Percentiles rank a stretch among this genome's conserved stretches.
These are phyloP conservation scores for Suillus tomentosus DNA, from an alignment of 768 basidiomycete species.

Conservation along the genomic window DNA sequence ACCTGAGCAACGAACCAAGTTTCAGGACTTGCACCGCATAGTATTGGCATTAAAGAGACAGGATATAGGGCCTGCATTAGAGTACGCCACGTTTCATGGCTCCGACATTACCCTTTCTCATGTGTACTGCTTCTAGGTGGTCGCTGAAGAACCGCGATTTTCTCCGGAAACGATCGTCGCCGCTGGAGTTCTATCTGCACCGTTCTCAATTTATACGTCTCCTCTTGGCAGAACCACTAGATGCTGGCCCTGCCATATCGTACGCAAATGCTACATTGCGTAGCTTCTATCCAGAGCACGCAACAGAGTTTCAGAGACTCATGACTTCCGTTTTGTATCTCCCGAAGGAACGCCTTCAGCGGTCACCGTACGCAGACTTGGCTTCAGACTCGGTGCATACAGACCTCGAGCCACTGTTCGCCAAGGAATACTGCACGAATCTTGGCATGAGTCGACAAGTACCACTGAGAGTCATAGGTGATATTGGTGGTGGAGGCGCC, in stretches of 20 bases:
- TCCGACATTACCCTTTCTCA: not conserved
- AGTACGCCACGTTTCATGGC: conserved; percentile 44
- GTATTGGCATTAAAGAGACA: conserved; percentile 63
- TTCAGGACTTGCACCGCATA: conserved; percentile 72
- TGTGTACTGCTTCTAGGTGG: conserved; percentile 61
- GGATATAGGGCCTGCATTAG: conserved; percentile 77
- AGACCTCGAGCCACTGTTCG: conserved; percentile 81
- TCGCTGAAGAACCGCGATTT: conserved; percentile 64
- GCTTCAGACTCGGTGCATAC: conserved; percentile 71
- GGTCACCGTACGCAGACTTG: conserved; percentile 76
- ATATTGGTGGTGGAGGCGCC: conserved; percentile 91
- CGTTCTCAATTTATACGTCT: conserved; percentile 88
- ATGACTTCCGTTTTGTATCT: conserved; percentile 71
- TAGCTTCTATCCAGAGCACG: conserved; percentile 63
- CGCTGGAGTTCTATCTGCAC: conserved; percentile 88
- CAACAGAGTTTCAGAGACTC: conserved; percentile 66
- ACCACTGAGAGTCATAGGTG: conserved; percentile 85
- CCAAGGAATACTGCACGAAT: conserved; percentile 85
- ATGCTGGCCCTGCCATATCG: conserved; percentile 59
- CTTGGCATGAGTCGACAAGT: conserved; percentile 89
- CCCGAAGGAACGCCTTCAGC: conserved; percentile 63
- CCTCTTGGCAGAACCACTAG: conserved; percentile 62
- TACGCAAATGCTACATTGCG: conserved; percentile 74
- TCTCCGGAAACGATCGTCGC: conserved; percentile 68
- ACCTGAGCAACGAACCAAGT: conserved; percentile 51